Percentiles rank a stretch among this genome's conserved stretches.
phyloP scores from a whole-genome alignment of 2,329 filamentous ascomycete genomes.

The Pseudogymnoascus sp. region DNA sequence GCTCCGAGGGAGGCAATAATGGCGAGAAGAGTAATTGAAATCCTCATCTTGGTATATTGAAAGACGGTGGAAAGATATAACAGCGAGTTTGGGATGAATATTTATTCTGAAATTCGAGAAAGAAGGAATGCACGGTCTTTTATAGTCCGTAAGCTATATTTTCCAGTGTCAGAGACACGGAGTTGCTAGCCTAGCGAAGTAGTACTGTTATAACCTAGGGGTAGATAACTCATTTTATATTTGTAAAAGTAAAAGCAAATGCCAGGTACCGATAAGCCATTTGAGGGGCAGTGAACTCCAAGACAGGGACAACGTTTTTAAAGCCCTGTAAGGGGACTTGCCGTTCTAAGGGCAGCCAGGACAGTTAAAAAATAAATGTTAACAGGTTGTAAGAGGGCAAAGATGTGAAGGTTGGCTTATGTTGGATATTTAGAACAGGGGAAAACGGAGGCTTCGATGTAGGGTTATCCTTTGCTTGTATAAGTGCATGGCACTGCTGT shows the following conservation, averaged over 20 bases:
- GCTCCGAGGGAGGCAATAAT: background rate
- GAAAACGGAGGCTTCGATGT: no score
- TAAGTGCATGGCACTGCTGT: no score
- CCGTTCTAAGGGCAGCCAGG: no score
- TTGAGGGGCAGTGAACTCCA: background rate
- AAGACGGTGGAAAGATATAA: background rate
- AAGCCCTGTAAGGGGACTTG: no score
- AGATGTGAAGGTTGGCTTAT: no score
- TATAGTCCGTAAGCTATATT: background rate
- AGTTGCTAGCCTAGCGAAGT: background rate
- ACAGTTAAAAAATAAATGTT: no score
- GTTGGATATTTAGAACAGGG: no score
- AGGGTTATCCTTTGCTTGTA: no score
- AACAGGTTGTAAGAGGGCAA: no score
- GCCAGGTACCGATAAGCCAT: background rate
- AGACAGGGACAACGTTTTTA: no score
- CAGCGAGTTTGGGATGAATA: background rate
- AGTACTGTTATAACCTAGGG: background rate
- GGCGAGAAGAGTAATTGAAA: background rate
- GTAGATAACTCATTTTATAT: background rate
- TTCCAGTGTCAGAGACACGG: background rate
- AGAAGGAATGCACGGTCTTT: background rate
- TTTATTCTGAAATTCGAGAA: background rate
- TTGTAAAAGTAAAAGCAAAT: background rate
- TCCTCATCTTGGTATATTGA: background rate